Conservation (phyloP, 2,329 filamentous ascomycete genomes). For the Hypomyces rosellus region DNA sequence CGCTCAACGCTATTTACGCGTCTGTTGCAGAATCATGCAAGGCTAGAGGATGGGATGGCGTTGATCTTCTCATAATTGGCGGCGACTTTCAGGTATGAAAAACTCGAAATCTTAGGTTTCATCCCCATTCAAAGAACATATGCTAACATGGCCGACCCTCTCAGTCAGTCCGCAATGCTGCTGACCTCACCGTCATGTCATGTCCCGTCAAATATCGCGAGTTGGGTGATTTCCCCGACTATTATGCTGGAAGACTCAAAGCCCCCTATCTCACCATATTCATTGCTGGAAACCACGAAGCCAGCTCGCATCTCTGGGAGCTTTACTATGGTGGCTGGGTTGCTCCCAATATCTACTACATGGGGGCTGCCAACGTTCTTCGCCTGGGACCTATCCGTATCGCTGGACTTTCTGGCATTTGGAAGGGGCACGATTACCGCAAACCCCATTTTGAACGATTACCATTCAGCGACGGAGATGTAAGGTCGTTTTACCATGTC, state of each 20-base stretch:
- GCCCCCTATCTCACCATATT: slow-evolving; percentile 91
- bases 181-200: slow-evolving; percentile 82
- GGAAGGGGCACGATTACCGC: slow-evolving; percentile 84
- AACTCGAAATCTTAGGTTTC: slow-evolving; percentile 4
- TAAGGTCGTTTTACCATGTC: slow-evolving; percentile 82
- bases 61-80: slow-evolving; percentile 90
- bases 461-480: slow-evolving; percentile 71
- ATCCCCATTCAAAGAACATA: neutral
- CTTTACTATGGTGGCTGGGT: slow-evolving; percentile 97
- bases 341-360: slow-evolving; percentile 93
- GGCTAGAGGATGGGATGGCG: slow-evolving; percentile 67
- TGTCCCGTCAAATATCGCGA: slow-evolving; percentile 82
- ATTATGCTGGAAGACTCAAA: slow-evolving; percentile 71
- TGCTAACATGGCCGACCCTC: slow-evolving; percentile 10
- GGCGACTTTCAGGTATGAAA: slow-evolving; percentile 78
- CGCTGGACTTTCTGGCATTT: slow-evolving; percentile 87
- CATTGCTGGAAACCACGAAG: slow-evolving; percentile 92
- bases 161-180: slow-evolving; percentile 78
- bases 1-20: slow-evolving; percentile 84
- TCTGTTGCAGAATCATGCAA: slow-evolving; percentile 64
- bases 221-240: slow-evolving; percentile 89
- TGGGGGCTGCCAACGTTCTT: slow-evolving; percentile 86
- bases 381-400: slow-evolving; percentile 80
- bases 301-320: slow-evolving; percentile 83
- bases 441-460: slow-evolving; percentile 79